phyloP scores from a whole-genome alignment of 192 early-diverging fungal species.

The Mortierella claussenii region DNA sequence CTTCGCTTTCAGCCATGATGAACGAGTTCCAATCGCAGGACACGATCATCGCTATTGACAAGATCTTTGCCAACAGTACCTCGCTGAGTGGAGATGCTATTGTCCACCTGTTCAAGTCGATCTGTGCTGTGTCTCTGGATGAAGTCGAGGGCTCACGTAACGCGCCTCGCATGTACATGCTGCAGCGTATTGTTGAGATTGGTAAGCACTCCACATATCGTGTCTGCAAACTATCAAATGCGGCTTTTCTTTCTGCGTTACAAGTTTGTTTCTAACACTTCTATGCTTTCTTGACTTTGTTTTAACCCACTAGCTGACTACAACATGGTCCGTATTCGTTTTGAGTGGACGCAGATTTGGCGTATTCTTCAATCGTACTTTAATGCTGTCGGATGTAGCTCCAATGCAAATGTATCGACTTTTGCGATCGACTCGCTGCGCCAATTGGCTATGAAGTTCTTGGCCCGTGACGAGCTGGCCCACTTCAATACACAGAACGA shows the following conservation, averaged over 20 bases:
- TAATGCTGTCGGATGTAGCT: conserved; percentile 84
- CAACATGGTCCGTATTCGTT: conserved; percentile 95
- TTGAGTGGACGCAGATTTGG: conserved; percentile 96
- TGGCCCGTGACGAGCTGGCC: conserved; percentile 93
- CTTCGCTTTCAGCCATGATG: conserved; percentile 55
- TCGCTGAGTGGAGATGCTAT: conserved; percentile 84
- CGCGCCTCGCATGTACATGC: conserved; percentile 85
- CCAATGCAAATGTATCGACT: conserved; percentile 77
- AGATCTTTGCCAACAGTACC: conserved; percentile 85
- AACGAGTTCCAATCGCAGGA: conserved; percentile 77
- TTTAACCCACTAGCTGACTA: conserved; percentile 75
- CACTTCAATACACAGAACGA: conserved; percentile 95
- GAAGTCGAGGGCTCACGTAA: conserved; percentile 78
- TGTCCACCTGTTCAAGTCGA: conserved; percentile 86
- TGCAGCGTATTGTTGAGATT: conserved; percentile 96
- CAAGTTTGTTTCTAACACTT: not conserved
- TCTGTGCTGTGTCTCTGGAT: conserved; percentile 88
- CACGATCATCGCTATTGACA: conserved; percentile 88
- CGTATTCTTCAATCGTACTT: conserved; percentile 84
- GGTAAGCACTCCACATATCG: conserved; percentile 15
- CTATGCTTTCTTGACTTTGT: not conserved
- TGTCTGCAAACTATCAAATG: too few relatives aligned
- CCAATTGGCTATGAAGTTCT: conserved; percentile 94
- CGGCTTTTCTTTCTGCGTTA: too few relatives aligned
- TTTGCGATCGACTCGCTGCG: conserved; percentile 93